Evolutionary conservation across 345 rosid species (phyloP).

Genomic region (Acer campestre): DNA sequence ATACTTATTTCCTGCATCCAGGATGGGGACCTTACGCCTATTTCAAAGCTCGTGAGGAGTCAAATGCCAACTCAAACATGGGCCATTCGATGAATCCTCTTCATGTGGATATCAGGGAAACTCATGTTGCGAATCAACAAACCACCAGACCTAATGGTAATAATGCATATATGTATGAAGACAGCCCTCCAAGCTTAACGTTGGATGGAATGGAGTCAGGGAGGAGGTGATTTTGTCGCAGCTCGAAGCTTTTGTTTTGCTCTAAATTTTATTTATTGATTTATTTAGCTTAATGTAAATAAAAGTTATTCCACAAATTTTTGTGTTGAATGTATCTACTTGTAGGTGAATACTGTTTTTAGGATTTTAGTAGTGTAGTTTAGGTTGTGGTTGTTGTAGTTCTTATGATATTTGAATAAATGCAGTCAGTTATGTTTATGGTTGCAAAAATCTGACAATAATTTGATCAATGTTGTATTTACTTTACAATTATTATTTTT

Average conservation of each 20-base stretch:
- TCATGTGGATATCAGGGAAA: constrained; percentile 15
- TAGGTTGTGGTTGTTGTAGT: too few relatives aligned
- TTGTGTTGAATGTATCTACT: background rate
- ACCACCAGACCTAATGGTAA: background rate
- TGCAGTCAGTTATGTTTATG: too few relatives aligned
- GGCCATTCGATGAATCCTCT: constrained; percentile 24
- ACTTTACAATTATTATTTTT: too few relatives aligned
- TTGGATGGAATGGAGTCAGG: constrained; percentile 37
- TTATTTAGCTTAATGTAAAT: background rate
- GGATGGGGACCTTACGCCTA: constrained; percentile 73
- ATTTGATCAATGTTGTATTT: too few relatives aligned
- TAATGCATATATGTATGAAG: background rate
- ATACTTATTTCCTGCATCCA: background rate
- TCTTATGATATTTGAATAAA: too few relatives aligned
- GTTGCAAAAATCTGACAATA: too few relatives aligned
- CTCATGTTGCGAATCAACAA: background rate
- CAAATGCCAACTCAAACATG: constrained; percentile 20
- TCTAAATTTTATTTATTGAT: background rate
- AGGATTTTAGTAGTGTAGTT: too few relatives aligned
- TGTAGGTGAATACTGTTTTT: too few relatives aligned
- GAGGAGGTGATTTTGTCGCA: constrained; percentile 16
- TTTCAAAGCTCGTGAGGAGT: constrained; percentile 45
- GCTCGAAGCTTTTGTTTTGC: background rate
- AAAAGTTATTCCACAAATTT: background rate
- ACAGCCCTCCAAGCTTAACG: background rate